Evolutionary conservation across 495 filamentous ascomycete species (phyloP), one percentile per base, ranked within the genome.

Genomic region (Chaetomidium leptoderma): DNA sequence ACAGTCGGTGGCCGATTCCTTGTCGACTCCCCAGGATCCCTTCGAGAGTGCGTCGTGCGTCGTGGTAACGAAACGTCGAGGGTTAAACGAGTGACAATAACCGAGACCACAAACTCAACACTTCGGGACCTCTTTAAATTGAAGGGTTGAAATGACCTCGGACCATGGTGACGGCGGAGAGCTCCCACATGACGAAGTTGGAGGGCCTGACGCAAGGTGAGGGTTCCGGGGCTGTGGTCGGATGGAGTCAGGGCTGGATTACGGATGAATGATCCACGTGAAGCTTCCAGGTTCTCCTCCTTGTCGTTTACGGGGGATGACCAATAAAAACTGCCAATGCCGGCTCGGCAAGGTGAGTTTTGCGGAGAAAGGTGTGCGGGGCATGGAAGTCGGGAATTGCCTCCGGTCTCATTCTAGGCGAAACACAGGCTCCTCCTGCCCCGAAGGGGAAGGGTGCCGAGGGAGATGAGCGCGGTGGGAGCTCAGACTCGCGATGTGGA

Each of bases 251-350:
- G 21, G 52, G 30, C n/a, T 24, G n/a, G n/a, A 19, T 29, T 45
- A 39, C 9, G 17, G 51, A 53, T 35, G 40, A 40, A 27, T n/a
- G 30, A 42, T 33, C 52, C 52, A 55, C 52, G 36, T 55, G 39
- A 5, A 6, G 19, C 51, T 43, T 42, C 26, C 26, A 53, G 51
- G 36, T 29, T 42, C 50, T 16, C 33, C 51, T 52, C 35, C 35
- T n/a, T 43, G 37, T 29, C 49, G 48, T 37, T 27, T 17, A 39
- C 21, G 11, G 35, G n/a, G 21, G 35, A 40, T 26, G 33, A 37
- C 50, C 50, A 53, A 53, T 42, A 11, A 14, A 8, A 2, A 16
- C 6, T 11, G n/a, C 50, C 24, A 24, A n/a, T 53, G 19, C 14
- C 3, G 2, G 23, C 24, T 53, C 35, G 50, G 50, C 37, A 53